These are phyloP conservation scores for Immersiella caudata DNA, from an alignment of 495 filamentous ascomycete genomes.

Conservation along the genomic window DNA sequence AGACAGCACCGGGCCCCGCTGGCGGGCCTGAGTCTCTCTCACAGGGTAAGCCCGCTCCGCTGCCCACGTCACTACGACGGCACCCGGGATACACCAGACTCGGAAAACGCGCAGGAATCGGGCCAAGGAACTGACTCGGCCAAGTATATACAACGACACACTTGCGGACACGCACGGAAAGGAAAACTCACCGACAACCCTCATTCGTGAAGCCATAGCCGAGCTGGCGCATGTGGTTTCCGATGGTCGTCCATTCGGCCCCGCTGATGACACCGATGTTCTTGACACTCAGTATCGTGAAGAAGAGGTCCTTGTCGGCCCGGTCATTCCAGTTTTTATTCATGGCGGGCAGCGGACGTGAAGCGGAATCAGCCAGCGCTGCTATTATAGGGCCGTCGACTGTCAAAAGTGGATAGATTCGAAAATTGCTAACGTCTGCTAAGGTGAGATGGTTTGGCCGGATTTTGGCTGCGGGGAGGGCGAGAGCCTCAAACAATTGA, in stretches of 20 bases:
- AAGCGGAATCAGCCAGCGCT: neutral
- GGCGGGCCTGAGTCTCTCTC: neutral
- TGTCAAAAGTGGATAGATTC: conserved; percentile 26
- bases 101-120: too few species aligned
- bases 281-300: conserved; percentile 58
- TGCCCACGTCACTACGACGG: neutral
- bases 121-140: neutral
- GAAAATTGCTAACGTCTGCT: conserved; percentile 44
- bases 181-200: conserved; percentile 52
- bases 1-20: neutral
- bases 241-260: conserved; percentile 55
- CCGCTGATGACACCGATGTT: conserved; percentile 59
- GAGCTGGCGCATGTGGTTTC: conserved; percentile 52
- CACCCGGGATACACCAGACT: neutral
- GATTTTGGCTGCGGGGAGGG: conserved; percentile 19
- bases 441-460: conserved; percentile 31
- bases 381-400: conserved; percentile 4
- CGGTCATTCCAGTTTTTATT: conserved; percentile 59
- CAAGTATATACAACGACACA: neutral
- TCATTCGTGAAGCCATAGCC: conserved; percentile 59
- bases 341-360: conserved; percentile 31
- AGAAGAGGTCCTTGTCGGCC: conserved; percentile 57
- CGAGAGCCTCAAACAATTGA: conserved; percentile 30
- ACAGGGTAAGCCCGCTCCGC: neutral
- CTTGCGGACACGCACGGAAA: too few species aligned